phyloP scores from a whole-genome alignment of 139 green algal genomes.

The Yamagishiella unicocca region DNA sequence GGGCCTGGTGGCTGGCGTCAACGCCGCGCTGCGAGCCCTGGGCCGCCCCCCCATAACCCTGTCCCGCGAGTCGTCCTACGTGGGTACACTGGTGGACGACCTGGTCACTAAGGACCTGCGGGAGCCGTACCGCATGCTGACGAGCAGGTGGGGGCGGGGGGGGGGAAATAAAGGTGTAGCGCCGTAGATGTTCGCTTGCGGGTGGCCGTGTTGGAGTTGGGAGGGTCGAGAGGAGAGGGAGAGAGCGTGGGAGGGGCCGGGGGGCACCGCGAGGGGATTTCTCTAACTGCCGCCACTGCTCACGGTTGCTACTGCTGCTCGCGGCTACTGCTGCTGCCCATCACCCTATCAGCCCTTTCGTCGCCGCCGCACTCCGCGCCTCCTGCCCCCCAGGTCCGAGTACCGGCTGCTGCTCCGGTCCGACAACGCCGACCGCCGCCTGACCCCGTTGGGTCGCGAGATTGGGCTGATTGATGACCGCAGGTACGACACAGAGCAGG shows the following conservation, averaged over 20 bases:
- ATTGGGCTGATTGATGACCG: conserved; percentile 89
- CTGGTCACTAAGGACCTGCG: conserved; percentile 96
- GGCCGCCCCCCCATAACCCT: conserved; percentile 68
- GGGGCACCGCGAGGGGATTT: too few species aligned
- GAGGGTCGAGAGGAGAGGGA: background rate
- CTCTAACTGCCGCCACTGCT: too few species aligned
- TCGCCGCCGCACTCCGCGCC: background rate
- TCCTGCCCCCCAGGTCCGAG: conserved; percentile 75
- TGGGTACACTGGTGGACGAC: conserved; percentile 97
- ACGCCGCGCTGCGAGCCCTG: conserved; percentile 84
- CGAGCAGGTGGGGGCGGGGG: conserved; percentile 68
- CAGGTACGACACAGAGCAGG: background rate
- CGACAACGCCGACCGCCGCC: conserved; percentile 95
- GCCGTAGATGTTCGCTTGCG: background rate
- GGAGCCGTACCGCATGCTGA: conserved; percentile 99
- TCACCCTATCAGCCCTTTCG: too few species aligned
- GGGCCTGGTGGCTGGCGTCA: conserved; percentile 93
- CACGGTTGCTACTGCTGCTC: background rate
- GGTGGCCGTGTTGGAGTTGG: too few species aligned
- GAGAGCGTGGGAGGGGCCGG: background rate
- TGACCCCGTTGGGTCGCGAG: conserved; percentile 92
- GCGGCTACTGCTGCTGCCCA: too few species aligned
- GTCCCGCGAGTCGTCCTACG: conserved; percentile 85
- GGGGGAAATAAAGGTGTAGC: background rate
- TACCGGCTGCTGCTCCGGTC: conserved; percentile 93